Evolutionary conservation across 176 grass and related monocot species (phyloP).

Genomic region (Oryza nivara): DNA sequence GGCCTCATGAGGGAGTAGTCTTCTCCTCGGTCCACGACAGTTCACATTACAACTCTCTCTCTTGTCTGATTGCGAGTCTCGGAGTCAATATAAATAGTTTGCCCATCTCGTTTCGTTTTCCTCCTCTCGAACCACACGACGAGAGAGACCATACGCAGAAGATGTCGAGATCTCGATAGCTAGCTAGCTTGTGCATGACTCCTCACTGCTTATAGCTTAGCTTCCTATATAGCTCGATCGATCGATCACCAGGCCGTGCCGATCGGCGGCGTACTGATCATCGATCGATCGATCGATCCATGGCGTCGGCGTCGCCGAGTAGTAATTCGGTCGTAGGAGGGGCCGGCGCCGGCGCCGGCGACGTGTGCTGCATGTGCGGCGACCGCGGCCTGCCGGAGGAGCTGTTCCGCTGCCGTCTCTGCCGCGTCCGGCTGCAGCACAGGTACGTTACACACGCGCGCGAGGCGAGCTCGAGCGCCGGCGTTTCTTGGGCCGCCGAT

Average conservation of each 20-base stretch:
- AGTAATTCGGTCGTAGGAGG: background rate
- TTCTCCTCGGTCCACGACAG: background rate
- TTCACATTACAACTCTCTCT: conserved; percentile 19
- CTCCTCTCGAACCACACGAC: conserved; percentile 3
- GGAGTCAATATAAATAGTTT: conserved; percentile 38
- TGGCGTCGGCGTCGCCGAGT: background rate
- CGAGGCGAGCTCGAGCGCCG: background rate
- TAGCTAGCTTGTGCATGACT: background rate
- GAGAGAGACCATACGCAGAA: background rate
- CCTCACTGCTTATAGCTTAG: background rate
- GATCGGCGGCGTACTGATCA: background rate
- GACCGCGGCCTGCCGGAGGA: conserved; percentile 69
- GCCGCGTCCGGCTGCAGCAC: conserved; percentile 80
- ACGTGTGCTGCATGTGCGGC: conserved; percentile 98
- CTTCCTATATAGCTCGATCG: background rate
- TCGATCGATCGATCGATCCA: background rate
- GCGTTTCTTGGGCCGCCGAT: background rate
- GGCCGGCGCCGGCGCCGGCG: background rate
- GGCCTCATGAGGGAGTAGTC: background rate
- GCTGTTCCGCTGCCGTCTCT: conserved; percentile 79
- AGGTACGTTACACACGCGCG: conserved; percentile 37
- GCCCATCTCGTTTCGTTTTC: background rate
- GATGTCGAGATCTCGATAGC: background rate
- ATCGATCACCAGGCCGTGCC: background rate
- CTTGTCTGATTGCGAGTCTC: background rate